phyloP scores from a whole-genome alignment of 139 green algal genomes.

The Chlamydomonas applanata region DNA sequence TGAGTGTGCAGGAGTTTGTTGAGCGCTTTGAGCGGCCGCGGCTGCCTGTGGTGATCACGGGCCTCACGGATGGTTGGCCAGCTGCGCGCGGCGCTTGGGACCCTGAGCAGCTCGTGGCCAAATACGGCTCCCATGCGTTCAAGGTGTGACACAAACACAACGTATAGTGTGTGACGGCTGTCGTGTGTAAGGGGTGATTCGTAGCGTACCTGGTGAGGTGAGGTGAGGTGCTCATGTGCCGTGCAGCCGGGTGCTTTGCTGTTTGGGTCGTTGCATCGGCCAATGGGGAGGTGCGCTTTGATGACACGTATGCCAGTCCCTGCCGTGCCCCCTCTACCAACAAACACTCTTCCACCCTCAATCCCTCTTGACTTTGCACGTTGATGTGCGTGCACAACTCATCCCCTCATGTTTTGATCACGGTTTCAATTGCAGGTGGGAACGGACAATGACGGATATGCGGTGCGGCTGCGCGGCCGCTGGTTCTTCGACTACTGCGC shows the following conservation, averaged over 20 bases:
- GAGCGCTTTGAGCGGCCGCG: slow-evolving; percentile 64
- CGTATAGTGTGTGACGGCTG: background rate
- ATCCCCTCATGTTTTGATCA: too few species aligned
- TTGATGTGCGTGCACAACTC: too few species aligned
- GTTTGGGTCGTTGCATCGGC: too few species aligned
- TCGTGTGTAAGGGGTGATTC: too few species aligned
- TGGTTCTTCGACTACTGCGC: slow-evolving; percentile 73
- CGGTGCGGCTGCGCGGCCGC: slow-evolving; percentile 76
- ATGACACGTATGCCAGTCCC: too few species aligned
- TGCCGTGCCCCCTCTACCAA: too few species aligned
- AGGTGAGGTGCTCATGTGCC: too few species aligned
- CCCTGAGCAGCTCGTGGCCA: slow-evolving; percentile 36
- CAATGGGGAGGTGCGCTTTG: too few species aligned
- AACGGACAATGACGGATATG: slow-evolving; percentile 88
- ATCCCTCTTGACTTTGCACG: too few species aligned
- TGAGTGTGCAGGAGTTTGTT: slow-evolving; percentile 66
- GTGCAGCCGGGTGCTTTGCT: too few species aligned
- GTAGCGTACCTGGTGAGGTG: too few species aligned
- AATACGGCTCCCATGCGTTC: slow-evolving; percentile 73
- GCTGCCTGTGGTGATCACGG: slow-evolving; percentile 71
- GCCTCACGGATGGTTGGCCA: slow-evolving; percentile 61
- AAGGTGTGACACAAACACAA: slow-evolving; percentile 63
- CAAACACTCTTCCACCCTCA: too few species aligned
- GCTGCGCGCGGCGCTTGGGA: slow-evolving; percentile 54
- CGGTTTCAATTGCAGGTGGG: slow-evolving; percentile 65